phyloP scores from a whole-genome alignment of 345 rosid species.

The Aquilaria yunnanensis region DNA sequence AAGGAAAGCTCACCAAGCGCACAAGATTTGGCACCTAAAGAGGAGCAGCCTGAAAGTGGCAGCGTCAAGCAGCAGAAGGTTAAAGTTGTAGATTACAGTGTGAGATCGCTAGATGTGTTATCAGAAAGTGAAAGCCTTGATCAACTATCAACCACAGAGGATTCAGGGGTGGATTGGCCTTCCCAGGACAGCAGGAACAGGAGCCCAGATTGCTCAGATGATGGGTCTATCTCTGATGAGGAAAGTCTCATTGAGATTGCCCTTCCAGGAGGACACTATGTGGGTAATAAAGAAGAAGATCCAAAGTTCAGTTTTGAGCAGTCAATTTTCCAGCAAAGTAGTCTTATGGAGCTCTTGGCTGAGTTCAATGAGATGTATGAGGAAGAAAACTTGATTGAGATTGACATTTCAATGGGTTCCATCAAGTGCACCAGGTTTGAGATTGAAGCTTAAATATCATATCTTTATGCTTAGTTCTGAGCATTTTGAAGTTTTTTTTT shows the following conservation, averaged over 20 bases:
- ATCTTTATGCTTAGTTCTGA: background rate
- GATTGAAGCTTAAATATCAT: conserved; percentile 41
- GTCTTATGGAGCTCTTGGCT: conserved; percentile 36
- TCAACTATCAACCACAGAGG: conserved; percentile 34
- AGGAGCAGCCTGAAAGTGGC: background rate
- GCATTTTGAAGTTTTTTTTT: conserved; percentile 21
- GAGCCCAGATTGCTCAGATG: conserved; percentile 32
- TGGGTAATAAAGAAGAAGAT: conserved; percentile 22
- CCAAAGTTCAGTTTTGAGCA: conserved; percentile 19
- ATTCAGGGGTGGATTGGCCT: conserved; percentile 36
- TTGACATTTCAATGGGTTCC: conserved; percentile 75
- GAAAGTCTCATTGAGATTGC: conserved; percentile 72
- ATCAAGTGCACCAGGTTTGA: conserved; percentile 70
- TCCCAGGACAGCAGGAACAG: conserved; percentile 21
- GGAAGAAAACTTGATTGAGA: conserved; percentile 85
- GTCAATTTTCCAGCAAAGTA: conserved; percentile 28
- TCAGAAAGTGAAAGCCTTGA: conserved; percentile 31
- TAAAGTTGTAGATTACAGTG: conserved; percentile 7
- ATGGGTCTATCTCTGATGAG: conserved; percentile 62
- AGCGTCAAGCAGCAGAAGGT: background rate
- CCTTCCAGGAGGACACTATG: conserved; percentile 55
- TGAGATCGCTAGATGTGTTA: conserved; percentile 11
- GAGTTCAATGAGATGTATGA: conserved; percentile 55
- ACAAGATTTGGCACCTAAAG: conserved; percentile 10
- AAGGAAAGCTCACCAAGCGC: conserved; percentile 7